Evolutionary conservation across 2,329 filamentous ascomycete genomes (phyloP).

Genomic region (Pseudogymnoascus pannorum): DNA sequence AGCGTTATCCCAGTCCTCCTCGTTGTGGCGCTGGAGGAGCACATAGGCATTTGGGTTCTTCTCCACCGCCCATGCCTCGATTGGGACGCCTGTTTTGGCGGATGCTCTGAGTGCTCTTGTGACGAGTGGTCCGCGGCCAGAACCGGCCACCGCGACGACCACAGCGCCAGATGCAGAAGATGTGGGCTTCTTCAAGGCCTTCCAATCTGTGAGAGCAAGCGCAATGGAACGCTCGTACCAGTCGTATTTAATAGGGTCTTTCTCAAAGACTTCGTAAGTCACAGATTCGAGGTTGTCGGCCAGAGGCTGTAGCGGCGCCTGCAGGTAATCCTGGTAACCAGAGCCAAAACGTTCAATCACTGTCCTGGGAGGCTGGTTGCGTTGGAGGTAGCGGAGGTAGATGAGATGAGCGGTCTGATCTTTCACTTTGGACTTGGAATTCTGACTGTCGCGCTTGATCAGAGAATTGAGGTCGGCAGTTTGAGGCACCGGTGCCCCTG

Average conservation of each 20-base stretch:
- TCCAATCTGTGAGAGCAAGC: slow-evolving; percentile 76
- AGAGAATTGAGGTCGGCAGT: slow-evolving; percentile 24
- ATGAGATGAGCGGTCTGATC: slow-evolving; percentile 61
- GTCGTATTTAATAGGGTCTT: slow-evolving; percentile 94
- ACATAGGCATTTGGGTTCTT: slow-evolving; percentile 99
- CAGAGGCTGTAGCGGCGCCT: slow-evolving; percentile 87
- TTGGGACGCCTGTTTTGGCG: slow-evolving; percentile 63
- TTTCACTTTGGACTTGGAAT: slow-evolving; percentile 34
- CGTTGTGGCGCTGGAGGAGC: slow-evolving; percentile 79
- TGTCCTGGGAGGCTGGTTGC: slow-evolving; percentile 62
- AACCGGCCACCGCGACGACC: slow-evolving; percentile 85
- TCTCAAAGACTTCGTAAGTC: slow-evolving; percentile 97
- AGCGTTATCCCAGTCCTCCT: slow-evolving; percentile 67
- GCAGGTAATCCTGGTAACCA: slow-evolving; percentile 87
- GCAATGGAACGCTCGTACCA: slow-evolving; percentile 86
- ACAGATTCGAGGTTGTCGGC: slow-evolving; percentile 95
- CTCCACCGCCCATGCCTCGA: slow-evolving; percentile 87
- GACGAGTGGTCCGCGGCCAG: slow-evolving; percentile 86
- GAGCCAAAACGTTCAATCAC: slow-evolving; percentile 62
- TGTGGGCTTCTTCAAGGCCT: slow-evolving; percentile 61
- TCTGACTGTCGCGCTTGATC: slow-evolving; percentile 16
- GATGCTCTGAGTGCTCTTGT: slow-evolving; percentile 80
- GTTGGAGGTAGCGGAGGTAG: slow-evolving; percentile 79
- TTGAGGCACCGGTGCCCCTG: slow-evolving; percentile 15
- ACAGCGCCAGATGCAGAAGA: slow-evolving; percentile 64